Evolutionary conservation across 108 stramenopile genomes (phyloP).

Genomic region (Hondaea fermentalgiana): DNA sequence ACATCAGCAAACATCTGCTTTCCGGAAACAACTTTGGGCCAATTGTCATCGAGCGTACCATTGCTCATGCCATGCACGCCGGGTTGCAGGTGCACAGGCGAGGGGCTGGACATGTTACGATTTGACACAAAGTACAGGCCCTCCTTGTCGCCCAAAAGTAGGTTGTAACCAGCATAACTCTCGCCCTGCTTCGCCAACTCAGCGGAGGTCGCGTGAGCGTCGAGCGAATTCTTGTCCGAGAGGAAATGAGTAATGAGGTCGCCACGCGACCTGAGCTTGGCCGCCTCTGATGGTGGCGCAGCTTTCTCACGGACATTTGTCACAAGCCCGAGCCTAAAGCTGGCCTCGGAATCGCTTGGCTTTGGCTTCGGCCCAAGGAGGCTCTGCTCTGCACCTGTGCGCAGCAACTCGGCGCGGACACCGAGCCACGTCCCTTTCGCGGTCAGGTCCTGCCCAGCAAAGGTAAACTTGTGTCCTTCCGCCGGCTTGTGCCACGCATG

Average conservation of each 20-base stretch:
- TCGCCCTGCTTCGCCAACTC: not conserved
- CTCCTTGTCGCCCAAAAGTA: not conserved
- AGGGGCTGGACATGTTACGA: not conserved
- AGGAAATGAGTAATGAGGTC: not conserved
- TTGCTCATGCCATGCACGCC: not conserved
- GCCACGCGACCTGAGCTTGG: not conserved
- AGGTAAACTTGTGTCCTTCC: not conserved
- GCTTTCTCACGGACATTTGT: not conserved
- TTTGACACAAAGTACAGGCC: not conserved
- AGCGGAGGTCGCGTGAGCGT: not conserved
- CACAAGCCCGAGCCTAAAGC: not conserved
- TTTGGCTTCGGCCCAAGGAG: not conserved
- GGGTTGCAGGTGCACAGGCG: not conserved
- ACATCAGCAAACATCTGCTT: not conserved
- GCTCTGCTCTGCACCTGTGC: not conserved
- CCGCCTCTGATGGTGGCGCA: not conserved
- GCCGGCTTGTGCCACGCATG: not conserved
- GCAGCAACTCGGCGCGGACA: not conserved
- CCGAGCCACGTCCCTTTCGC: not conserved
- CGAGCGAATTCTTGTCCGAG: not conserved
- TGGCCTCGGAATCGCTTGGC: not conserved
- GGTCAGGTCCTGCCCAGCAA: not conserved
- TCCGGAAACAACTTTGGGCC: not conserved
- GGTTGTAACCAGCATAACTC: not conserved
- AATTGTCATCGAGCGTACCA: not conserved